phyloP scores from a whole-genome alignment of 2,329 filamentous ascomycete genomes.

The Botrytis fabae region DNA sequence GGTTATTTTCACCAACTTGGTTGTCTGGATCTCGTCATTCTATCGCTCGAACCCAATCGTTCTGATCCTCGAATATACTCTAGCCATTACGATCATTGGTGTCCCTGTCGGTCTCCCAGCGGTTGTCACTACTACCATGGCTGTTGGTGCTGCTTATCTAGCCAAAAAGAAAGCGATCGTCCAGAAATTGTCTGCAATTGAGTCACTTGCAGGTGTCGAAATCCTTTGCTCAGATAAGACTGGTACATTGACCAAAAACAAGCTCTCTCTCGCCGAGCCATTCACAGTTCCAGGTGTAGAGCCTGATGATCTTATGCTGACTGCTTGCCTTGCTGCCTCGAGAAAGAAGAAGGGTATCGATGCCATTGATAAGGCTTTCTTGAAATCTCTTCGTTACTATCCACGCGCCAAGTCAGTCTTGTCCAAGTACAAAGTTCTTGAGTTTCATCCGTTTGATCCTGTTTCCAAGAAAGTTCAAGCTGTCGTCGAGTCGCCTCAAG shows the following conservation, averaged over 20 bases:
- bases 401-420: constrained; percentile 79
- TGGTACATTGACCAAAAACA: constrained; percentile 91
- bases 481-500: constrained; percentile 77
- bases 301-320: constrained; percentile 86
- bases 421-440: constrained; percentile 78
- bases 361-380: constrained; percentile 91
- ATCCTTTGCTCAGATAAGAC: constrained; percentile 96
- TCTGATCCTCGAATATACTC: constrained; percentile 76
- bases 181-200: constrained; percentile 88
- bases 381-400: constrained; percentile 81
- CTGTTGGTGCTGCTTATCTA: constrained; percentile 86
- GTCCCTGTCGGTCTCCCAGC: constrained; percentile 91
- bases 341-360: constrained; percentile 96
- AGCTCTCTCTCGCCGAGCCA: constrained; percentile 82
- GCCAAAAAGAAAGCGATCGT: constrained; percentile 93
- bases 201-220: constrained; percentile 88
- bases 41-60: constrained; percentile 84
- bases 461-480: constrained; percentile 92
- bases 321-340: constrained; percentile 84
- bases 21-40: constrained; percentile 85
- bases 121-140: constrained; percentile 93
- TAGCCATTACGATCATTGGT: constrained; percentile 88
- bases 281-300: constrained; percentile 82
- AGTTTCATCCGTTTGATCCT: constrained; percentile 87
- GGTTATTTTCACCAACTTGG: constrained; percentile 75